These are phyloP conservation scores for Clavispora phyllophila DNA, from an alignment of 805 yeast genomes.

Conservation along the genomic window DNA sequence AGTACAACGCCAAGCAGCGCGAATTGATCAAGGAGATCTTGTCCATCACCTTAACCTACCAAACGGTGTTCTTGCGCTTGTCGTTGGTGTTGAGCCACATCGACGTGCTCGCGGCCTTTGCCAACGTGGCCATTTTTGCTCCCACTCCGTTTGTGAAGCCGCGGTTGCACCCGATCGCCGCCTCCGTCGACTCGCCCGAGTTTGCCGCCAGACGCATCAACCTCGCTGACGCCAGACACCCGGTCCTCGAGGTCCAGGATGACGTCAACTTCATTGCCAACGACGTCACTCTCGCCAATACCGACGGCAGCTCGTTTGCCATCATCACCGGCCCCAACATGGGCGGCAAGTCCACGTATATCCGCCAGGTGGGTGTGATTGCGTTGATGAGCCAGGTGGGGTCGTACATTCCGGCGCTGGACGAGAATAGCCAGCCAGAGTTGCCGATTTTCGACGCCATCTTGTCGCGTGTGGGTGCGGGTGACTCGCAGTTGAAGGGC, in stretches of 20 bases:
- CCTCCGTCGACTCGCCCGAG: conserved; percentile 16
- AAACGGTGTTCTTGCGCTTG: conserved; percentile 68
- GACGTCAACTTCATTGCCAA: conserved; percentile 88
- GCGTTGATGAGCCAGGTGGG: conserved; percentile 87
- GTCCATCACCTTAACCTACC: conserved; percentile 72
- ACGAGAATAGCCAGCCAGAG: conserved; percentile 47
- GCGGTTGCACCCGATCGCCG: conserved; percentile 50
- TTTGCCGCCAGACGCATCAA: conserved; percentile 42
- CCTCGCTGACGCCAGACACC: conserved; percentile 82
- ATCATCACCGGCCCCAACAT: conserved; percentile 95
- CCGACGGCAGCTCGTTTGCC: conserved; percentile 53
- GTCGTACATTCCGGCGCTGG: conserved; percentile 75
- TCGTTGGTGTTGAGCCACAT: conserved; percentile 62
- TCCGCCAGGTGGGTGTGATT: conserved; percentile 83
- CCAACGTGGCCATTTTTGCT: conserved; percentile 73
- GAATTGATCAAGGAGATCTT: conserved; percentile 80
- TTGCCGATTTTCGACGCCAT: conserved; percentile 85
- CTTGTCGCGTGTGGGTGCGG: conserved; percentile 96
- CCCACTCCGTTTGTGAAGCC: conserved; percentile 81
- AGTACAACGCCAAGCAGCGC: conserved; percentile 71
- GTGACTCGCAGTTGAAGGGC: conserved; percentile 95
- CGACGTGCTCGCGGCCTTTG: conserved; percentile 82
- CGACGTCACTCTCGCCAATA: conserved; percentile 63
- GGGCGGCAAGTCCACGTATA: conserved; percentile 96
- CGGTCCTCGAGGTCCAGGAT: conserved; percentile 89